phyloP scores from a whole-genome alignment of 306 rosid species.

The Cucurbita maxima region DNA sequence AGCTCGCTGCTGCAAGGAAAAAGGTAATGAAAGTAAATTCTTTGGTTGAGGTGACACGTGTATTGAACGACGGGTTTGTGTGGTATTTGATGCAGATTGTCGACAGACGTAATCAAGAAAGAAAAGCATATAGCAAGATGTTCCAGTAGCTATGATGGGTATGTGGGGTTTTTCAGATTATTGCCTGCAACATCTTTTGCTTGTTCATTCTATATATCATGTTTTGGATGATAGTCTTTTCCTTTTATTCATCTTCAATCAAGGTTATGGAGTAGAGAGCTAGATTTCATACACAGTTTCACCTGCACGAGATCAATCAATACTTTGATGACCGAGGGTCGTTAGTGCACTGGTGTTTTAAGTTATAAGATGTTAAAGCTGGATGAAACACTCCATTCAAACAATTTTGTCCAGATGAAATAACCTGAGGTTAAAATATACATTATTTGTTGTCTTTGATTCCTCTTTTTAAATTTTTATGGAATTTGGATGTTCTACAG shows the following conservation, averaged over 20 bases:
- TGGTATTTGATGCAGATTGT: constrained; percentile 35
- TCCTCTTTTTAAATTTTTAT: background rate
- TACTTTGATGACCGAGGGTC: background rate
- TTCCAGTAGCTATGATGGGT: constrained; percentile 46
- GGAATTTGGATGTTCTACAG: background rate
- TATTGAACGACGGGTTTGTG: background rate
- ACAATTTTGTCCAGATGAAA: constrained; percentile 5
- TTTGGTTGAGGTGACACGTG: background rate
- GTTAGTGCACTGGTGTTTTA: background rate
- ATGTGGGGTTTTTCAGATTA: background rate
- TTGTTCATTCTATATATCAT: background rate
- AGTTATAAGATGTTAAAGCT: background rate
- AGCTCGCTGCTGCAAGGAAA: constrained; percentile 57
- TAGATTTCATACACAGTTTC: background rate
- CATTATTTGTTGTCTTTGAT: background rate
- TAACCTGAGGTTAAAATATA: background rate
- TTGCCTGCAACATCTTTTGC: background rate
- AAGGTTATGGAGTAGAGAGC: background rate
- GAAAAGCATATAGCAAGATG: constrained; percentile 71
- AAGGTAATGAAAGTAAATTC: constrained; percentile 21
- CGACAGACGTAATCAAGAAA: constrained; percentile 58
- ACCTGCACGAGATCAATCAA: background rate
- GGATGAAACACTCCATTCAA: constrained; percentile 6
- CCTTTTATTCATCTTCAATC: background rate
- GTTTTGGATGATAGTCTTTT: background rate